These are phyloP conservation scores for Annona cherimola DNA, from an alignment of 164 flowering plant species.

Conservation along the genomic window DNA sequence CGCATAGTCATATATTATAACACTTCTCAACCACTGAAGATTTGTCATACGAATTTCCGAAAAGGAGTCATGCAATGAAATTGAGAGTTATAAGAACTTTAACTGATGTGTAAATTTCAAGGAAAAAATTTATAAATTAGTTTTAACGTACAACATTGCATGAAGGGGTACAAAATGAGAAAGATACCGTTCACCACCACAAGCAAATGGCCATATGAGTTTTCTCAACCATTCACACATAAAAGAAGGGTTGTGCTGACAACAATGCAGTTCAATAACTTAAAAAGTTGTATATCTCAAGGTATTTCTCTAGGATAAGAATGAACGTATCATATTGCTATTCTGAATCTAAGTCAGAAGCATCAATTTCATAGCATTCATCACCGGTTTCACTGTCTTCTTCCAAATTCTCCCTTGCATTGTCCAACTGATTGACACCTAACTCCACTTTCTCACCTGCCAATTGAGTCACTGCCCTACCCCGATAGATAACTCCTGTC, in stretches of 20 bases:
- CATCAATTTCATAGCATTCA: conserved; percentile 34
- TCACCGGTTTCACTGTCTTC: conserved; percentile 45
- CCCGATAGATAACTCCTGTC: conserved; percentile 76
- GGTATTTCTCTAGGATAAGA: background rate
- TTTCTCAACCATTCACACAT: background rate
- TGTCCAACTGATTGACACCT: conserved; percentile 14
- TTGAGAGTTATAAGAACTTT: background rate
- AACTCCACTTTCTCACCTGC: conserved; percentile 27
- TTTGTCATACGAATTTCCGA: background rate
- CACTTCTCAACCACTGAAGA: background rate
- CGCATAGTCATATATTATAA: background rate
- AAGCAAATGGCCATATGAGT: background rate
- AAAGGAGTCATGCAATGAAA: background rate
- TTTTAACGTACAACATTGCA: background rate
- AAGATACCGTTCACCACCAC: background rate
- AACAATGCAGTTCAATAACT: background rate
- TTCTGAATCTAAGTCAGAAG: conserved; percentile 30
- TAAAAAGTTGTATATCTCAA: background rate
- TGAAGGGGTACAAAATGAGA: background rate
- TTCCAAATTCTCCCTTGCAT: conserved; percentile 17
- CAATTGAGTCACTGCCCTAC: conserved; percentile 40
- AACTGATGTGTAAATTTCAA: background rate
- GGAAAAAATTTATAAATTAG: background rate
- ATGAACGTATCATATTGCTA: background rate
- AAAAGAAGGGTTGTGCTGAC: background rate